Percentiles rank a stretch among this genome's conserved stretches.
phyloP scores from a whole-genome alignment of 2,329 filamentous ascomycete species.

The Passalora sequoiae region DNA sequence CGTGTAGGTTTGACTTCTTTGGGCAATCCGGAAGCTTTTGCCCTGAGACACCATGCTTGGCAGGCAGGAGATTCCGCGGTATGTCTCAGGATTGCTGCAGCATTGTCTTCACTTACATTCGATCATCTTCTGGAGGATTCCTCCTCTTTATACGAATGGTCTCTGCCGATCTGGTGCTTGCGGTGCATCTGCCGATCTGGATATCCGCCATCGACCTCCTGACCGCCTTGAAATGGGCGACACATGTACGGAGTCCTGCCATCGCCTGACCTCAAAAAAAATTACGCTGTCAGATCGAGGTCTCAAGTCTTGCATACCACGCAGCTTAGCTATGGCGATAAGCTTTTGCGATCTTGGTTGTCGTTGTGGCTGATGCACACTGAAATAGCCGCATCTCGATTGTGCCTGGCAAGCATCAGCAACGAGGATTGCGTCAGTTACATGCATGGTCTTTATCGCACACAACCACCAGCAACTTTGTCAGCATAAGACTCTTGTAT shows the following conservation, averaged over 20 bases:
- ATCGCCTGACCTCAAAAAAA: background rate
- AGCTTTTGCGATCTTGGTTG: no score
- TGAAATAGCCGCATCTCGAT: no score
- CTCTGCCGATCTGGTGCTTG: background rate
- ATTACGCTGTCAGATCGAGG: background rate
- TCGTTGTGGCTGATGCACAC: background rate
- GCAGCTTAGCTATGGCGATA: no score
- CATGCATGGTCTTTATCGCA: no score
- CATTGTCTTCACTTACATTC: background rate
- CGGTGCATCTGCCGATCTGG: background rate
- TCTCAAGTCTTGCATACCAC: no score
- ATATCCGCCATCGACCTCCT: background rate
- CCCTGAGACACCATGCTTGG: background rate
- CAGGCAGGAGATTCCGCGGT: background rate
- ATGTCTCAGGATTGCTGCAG: background rate
- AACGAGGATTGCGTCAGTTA: no score
- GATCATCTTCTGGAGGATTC: background rate
- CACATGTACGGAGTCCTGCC: background rate
- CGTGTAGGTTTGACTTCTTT: background rate
- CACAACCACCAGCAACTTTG: no score
- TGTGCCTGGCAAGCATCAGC: no score
- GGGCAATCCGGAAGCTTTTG: background rate
- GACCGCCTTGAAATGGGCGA: background rate
- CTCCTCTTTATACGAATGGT: background rate
- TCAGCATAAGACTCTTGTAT: no score